These are phyloP conservation scores for Licmophora abbreviata DNA, from an alignment of 108 stramenopile species.

Conservation along the genomic window DNA sequence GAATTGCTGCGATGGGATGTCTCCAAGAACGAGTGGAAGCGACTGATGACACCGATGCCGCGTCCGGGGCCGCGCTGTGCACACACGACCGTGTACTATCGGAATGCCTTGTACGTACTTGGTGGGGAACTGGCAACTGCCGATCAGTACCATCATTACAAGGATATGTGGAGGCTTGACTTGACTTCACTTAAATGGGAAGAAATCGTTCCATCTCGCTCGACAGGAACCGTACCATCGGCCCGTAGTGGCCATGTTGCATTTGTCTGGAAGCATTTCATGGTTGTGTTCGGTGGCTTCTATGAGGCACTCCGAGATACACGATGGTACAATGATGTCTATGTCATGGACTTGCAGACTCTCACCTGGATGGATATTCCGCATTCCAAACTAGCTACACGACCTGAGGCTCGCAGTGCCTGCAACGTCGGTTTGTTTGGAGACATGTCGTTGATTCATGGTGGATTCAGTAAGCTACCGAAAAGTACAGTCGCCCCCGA, in stretches of 20 bases:
- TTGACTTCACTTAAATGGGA: conserved; percentile 73
- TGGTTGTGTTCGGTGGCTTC: conserved; percentile 95
- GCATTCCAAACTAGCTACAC: conserved; percentile 53
- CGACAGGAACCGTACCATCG: conserved; percentile 54
- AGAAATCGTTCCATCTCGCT: conserved; percentile 51
- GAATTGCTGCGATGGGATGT: conserved; percentile 78
- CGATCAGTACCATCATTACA: conserved; percentile 93
- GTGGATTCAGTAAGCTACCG: conserved; percentile 81
- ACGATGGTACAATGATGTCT: conserved; percentile 77
- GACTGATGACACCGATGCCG: conserved; percentile 57
- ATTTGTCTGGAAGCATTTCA: conserved; percentile 87
- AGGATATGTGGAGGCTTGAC: conserved; percentile 90
- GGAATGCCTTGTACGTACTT: conserved; percentile 86
- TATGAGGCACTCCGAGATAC: conserved; percentile 81
- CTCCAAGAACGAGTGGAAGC: conserved; percentile 54
- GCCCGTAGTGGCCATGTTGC: conserved; percentile 87
- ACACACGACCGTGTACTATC: conserved; percentile 86
- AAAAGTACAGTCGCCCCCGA: conserved; percentile 21
- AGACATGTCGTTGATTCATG: conserved; percentile 61
- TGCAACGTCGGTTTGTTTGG: conserved; percentile 59
- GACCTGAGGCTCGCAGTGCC: conserved; percentile 74
- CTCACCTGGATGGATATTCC: conserved; percentile 74
- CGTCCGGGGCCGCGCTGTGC: conserved; percentile 88
- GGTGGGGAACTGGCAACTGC: conserved; percentile 91
- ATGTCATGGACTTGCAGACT: conserved; percentile 72